These are phyloP conservation scores for Trichoderma erinaceum DNA, from an alignment of 495 filamentous ascomycete species.

Conservation along the genomic window DNA sequence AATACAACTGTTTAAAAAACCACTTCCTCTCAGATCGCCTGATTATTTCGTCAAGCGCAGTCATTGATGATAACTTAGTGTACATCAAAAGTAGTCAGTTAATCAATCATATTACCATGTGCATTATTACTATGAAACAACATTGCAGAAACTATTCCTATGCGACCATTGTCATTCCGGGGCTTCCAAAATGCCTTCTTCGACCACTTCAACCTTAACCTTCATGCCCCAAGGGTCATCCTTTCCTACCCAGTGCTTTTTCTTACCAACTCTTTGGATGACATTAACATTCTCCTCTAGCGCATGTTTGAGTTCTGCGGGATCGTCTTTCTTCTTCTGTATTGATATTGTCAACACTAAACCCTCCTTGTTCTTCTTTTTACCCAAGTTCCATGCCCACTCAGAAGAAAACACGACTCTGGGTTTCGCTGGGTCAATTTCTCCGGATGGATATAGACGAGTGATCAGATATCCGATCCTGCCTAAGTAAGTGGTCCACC, in stretches of 20 bases:
- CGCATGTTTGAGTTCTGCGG: slow-evolving; percentile 23
- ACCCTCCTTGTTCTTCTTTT: slow-evolving; percentile 28
- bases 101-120: too few species aligned
- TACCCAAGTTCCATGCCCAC: slow-evolving; percentile 30
- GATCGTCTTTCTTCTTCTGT: slow-evolving; percentile 23
- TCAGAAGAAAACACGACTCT: slow-evolving; percentile 27
- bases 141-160: neutral
- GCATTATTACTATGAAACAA: too few species aligned
- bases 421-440: slow-evolving; percentile 26
- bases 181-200: slow-evolving; percentile 10
- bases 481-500: slow-evolving; percentile 21
- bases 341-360: slow-evolving; percentile 29
- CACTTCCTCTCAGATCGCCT: neutral
- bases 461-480: slow-evolving; percentile 18
- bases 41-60: too few species aligned
- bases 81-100: too few species aligned
- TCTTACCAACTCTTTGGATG: slow-evolving; percentile 54
- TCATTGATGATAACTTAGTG: too few species aligned
- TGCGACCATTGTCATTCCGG: neutral
- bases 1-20: neutral
- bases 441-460: slow-evolving; percentile 45
- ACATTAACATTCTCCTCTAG: slow-evolving; percentile 35
- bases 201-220: slow-evolving; percentile 14
- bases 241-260: slow-evolving; percentile 49
- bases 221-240: slow-evolving; percentile 25